Conservation (phyloP, 441 rosid genomes). For the Bocquillonia castaneifolia region DNA sequence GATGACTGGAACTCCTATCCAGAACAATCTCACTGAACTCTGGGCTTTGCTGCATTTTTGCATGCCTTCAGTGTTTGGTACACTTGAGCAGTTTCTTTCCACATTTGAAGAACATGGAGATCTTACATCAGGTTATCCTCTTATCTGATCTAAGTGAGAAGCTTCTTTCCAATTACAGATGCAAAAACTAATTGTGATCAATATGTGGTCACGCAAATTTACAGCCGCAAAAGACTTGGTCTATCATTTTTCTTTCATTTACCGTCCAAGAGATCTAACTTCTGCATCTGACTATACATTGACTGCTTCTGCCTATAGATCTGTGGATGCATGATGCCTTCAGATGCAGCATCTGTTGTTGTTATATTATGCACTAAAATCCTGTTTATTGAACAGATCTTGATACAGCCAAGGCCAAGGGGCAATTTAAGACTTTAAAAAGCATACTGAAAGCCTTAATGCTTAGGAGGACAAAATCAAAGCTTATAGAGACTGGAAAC, state of each 20-base stretch:
- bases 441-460: conserved; percentile 65
- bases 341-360: background rate
- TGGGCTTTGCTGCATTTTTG: conserved; percentile 96
- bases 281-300: background rate
- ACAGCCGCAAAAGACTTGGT: background rate
- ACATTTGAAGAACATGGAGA: conserved; percentile 63
- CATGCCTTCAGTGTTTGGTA: conserved; percentile 83
- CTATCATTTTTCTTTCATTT: background rate
- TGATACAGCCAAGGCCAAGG: conserved; percentile 37
- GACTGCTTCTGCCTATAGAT: conserved; percentile 2
- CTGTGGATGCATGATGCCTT: background rate
- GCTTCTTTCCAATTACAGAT: background rate
- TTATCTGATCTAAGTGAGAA: conserved; percentile 11
- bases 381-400: conserved; percentile 33
- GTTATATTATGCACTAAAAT: background rate
- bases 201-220: background rate
- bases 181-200: background rate
- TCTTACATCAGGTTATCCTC: conserved; percentile 43
- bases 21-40: conserved; percentile 80
- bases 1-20: conserved; percentile 94
- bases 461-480: conserved; percentile 76
- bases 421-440: conserved; percentile 52
- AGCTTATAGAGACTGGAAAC: conserved; percentile 67
- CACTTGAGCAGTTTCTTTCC: conserved; percentile 59
- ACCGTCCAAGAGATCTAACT: background rate